A percentile compares a stretch with the other conserved stretches of the same genome.
These are phyloP conservation scores for Rhododendron kiyosumense DNA, from an alignment of 148 eudicot species.

Conservation along the genomic window DNA sequence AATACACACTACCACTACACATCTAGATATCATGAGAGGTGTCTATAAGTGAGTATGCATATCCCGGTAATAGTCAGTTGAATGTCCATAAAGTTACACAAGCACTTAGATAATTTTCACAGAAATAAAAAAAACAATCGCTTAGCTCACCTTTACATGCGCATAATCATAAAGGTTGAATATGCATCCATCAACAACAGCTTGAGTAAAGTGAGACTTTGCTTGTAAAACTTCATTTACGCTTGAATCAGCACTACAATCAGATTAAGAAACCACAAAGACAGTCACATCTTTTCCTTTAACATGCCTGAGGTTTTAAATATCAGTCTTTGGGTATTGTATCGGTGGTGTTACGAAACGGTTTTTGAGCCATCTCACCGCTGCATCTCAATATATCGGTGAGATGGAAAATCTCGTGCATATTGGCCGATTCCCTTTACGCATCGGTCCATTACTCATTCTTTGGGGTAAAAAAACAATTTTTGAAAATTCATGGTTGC, in stretches of 20 bases:
- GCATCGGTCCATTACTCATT: no score
- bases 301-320: neutral
- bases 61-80: no score
- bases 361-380: no score
- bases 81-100: neutral
- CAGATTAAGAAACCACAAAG: neutral
- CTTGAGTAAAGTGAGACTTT: conserved; percentile 17
- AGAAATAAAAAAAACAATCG: neutral
- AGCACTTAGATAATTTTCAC: neutral
- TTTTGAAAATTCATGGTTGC: no score
- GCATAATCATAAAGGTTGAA: conserved; percentile 23
- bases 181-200: conserved; percentile 22
- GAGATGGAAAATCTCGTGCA: no score
- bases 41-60: neutral
- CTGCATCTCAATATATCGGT: no score
- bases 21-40: neutral
- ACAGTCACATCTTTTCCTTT: neutral
- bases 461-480: no score
- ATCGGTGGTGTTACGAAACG: no score
- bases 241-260: neutral
- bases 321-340: neutral
- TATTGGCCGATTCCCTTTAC: no score
- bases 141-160: conserved; percentile 18
- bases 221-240: conserved; percentile 25
- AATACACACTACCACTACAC: neutral